These are phyloP conservation scores for Chenopodium suecicum DNA, from an alignment of 148 eudicot genomes.

Conservation along the genomic window DNA sequence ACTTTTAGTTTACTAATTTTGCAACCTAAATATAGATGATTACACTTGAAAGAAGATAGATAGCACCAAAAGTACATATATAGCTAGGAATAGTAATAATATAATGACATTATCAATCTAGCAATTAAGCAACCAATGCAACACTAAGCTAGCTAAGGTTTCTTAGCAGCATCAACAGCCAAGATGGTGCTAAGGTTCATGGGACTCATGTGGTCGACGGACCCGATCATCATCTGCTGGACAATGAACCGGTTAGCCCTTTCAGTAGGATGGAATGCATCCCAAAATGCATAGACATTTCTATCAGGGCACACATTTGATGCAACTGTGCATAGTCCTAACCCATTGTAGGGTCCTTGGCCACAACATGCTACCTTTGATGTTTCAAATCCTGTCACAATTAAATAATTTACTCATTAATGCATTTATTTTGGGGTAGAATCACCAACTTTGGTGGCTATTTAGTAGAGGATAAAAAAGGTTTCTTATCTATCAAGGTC, in stretches of 20 bases:
- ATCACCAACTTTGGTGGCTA: constrained; percentile 26
- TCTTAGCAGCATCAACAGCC: constrained; percentile 39
- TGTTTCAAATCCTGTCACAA: constrained; percentile 59
- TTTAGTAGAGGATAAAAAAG: not conserved
- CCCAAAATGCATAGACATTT: constrained; percentile 64
- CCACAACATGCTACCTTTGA: constrained; percentile 76
- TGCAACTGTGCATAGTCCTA: constrained; percentile 51
- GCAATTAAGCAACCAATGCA: not conserved
- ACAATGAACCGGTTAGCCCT: constrained; percentile 59
- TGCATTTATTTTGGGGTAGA: not conserved
- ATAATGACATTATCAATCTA: not conserved
- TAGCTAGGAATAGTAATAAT: not conserved
- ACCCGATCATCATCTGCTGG: constrained; percentile 49
- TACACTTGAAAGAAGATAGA: not conserved
- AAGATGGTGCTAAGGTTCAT: constrained; percentile 79
- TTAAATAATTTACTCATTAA: not conserved
- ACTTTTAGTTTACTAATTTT: not conserved
- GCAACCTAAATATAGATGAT: not conserved
- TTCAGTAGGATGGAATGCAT: constrained; percentile 73
- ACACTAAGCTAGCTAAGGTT: no score
- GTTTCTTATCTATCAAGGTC: not conserved
- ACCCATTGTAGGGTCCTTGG: constrained; percentile 79
- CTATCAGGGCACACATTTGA: constrained; percentile 61
- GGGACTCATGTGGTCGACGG: constrained; percentile 58
- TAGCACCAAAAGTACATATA: not conserved